phyloP scores from a whole-genome alignment of 306 rosid genomes.

The Corylus heterophylla region DNA sequence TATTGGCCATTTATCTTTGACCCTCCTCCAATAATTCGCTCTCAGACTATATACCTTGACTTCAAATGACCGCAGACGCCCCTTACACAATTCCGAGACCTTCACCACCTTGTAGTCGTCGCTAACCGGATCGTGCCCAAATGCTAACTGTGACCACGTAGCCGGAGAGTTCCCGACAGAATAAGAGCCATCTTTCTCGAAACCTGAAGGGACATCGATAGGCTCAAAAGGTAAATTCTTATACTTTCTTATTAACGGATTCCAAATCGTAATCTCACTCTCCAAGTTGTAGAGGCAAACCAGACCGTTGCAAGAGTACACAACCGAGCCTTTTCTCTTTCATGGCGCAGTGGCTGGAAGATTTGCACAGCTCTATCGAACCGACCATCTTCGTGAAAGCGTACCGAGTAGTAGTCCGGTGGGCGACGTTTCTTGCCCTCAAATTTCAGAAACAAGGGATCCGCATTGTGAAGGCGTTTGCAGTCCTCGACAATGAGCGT shows the following conservation, averaged over 20 bases:
- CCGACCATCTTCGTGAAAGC: not conserved
- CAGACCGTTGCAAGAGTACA: not conserved
- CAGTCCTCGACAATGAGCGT: too few relatives aligned
- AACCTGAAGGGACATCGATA: not conserved
- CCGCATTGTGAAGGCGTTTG: too few relatives aligned
- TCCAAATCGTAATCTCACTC: not conserved
- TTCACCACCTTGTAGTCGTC: not conserved
- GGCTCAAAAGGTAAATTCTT: not conserved
- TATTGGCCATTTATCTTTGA: not conserved
- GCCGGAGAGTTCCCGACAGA: too few relatives aligned
- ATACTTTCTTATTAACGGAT: not conserved
- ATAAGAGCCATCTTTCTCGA: not conserved
- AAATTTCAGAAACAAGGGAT: too few relatives aligned
- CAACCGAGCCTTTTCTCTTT: not conserved
- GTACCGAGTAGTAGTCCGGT: too few relatives aligned
- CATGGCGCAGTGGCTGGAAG: not conserved
- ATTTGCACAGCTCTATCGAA: not conserved
- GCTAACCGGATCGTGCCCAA: not conserved
- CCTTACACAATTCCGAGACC: too few relatives aligned
- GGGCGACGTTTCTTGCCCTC: too few relatives aligned
- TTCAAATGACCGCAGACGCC: not conserved
- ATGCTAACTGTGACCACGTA: not conserved
- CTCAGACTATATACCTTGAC: not conserved
- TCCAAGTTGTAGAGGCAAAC: not conserved
- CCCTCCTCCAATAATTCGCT: not conserved